phyloP scores from a whole-genome alignment of 2,329 filamentous ascomycete species.

The Paracorniculantispora psalliotae region DNA sequence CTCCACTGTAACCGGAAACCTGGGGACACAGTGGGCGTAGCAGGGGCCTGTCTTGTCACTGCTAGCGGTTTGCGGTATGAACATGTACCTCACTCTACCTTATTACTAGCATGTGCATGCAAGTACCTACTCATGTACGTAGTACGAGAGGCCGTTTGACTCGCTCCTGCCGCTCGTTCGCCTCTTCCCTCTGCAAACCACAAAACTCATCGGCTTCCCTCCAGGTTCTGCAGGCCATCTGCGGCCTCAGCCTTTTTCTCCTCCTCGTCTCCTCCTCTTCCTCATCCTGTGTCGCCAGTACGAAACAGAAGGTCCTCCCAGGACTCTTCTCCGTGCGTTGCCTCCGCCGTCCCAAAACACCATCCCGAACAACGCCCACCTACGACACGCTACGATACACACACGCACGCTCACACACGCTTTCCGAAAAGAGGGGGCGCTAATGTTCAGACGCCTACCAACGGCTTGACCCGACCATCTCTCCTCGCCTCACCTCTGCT shows the following conservation, averaged over 20 bases:
- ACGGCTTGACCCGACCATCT: constrained; percentile 1
- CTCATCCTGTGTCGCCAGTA: background rate
- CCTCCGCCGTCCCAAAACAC: constrained; percentile 5
- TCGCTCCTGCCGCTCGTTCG: background rate
- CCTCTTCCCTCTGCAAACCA: background rate
- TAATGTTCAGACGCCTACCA: constrained; percentile 1
- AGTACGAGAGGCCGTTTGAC: background rate
- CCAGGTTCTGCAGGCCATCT: constrained; percentile 13
- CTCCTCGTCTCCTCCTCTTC: background rate
- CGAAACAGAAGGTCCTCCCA: too few species aligned
- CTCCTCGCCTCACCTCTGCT: background rate
- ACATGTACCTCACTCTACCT: too few species aligned
- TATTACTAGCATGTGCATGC: too few species aligned
- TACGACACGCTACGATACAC: background rate
- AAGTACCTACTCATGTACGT: too few species aligned
- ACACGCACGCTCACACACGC: too few species aligned
- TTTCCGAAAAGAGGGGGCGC: constrained; percentile 8
- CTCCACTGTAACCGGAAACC: background rate
- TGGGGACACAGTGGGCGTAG: background rate
- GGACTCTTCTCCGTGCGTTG: background rate
- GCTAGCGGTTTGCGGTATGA: too few species aligned
- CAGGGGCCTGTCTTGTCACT: background rate
- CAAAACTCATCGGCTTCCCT: constrained; percentile 5
- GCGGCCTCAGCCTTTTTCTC: constrained; percentile 12
- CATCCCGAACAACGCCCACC: constrained; percentile 1